These are phyloP conservation scores for Yamadazyma oceani DNA, from an alignment of 1,139 yeast species.

Conservation along the genomic window DNA sequence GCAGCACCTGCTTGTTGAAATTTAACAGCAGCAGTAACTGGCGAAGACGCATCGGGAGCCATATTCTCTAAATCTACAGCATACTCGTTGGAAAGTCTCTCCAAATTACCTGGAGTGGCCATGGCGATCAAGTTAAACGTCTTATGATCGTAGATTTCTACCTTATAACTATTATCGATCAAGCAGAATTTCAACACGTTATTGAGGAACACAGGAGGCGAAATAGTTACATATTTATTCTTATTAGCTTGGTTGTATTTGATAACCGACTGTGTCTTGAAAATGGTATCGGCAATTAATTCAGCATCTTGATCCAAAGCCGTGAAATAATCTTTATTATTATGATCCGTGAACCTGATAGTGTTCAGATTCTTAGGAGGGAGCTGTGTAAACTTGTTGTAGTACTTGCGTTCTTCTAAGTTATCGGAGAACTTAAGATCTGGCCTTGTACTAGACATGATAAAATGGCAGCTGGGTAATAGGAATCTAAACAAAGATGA, in stretches of 20 bases:
- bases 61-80: constrained; percentile 68
- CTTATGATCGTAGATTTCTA: constrained; percentile 68
- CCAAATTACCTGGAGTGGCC: constrained; percentile 92
- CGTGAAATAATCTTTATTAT: constrained; percentile 72
- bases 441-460: constrained; percentile 64
- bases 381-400: constrained; percentile 54
- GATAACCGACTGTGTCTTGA: constrained; percentile 77
- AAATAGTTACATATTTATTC: constrained; percentile 70
- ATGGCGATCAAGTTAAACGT: constrained; percentile 57
- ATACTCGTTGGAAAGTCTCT: constrained; percentile 39
- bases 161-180: constrained; percentile 66
- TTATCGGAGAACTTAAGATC: constrained; percentile 71
- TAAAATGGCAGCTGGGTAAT: not conserved
- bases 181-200: constrained; percentile 66
- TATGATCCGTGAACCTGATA: constrained; percentile 66
- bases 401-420: constrained; percentile 64
- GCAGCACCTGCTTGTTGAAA: constrained; percentile 40
- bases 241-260: constrained; percentile 52
- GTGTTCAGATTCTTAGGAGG: constrained; percentile 50
- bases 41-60: constrained; percentile 57
- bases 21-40: constrained; percentile 77
- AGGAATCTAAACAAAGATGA: not conserved
- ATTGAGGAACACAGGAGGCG: constrained; percentile 66
- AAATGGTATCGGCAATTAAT: constrained; percentile 77
- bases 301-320: constrained; percentile 79